Conservation (phyloP, 768 basidiomycete species). For the Arthromyces matolae region DNA sequence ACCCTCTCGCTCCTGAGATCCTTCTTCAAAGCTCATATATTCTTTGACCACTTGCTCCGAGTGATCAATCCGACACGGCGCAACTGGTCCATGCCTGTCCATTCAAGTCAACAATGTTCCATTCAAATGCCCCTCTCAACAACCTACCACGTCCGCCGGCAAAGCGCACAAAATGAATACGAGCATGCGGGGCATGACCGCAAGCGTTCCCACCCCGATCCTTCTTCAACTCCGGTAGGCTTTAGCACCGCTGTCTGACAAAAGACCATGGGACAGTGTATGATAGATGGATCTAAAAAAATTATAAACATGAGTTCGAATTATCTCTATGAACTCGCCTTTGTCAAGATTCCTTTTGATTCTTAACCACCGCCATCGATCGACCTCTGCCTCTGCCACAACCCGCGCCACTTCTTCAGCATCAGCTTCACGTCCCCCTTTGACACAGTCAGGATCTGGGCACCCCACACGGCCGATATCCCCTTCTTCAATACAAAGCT, state of each 20-base stretch:
- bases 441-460: slow-evolving; percentile 79
- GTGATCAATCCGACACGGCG: slow-evolving; percentile 62
- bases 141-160: slow-evolving; percentile 71
- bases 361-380: slow-evolving; percentile 75
- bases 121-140: neutral
- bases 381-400: slow-evolving; percentile 58
- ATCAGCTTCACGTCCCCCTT: slow-evolving; percentile 50
- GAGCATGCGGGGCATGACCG: slow-evolving; percentile 67
- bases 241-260: slow-evolving; percentile 80
- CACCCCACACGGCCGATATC: slow-evolving; percentile 74
- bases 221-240: slow-evolving; percentile 47
- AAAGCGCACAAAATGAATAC: slow-evolving; percentile 83
- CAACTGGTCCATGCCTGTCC: slow-evolving; percentile 77
- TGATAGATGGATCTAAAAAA: slow-evolving; percentile 69
- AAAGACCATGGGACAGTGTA: slow-evolving; percentile 74
- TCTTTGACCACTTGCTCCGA: slow-evolving; percentile 64
- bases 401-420: slow-evolving; percentile 74
- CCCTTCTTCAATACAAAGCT: slow-evolving; percentile 75
- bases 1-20: slow-evolving; percentile 40
- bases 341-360: slow-evolving; percentile 70
- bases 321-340: slow-evolving; percentile 38
- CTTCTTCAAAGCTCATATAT: slow-evolving; percentile 58
- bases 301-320: neutral
- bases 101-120: slow-evolving; percentile 8
- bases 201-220: slow-evolving; percentile 67